These are phyloP conservation scores for Diaporthe citri DNA, from an alignment of 2,329 filamentous ascomycete species.

Conservation along the genomic window DNA sequence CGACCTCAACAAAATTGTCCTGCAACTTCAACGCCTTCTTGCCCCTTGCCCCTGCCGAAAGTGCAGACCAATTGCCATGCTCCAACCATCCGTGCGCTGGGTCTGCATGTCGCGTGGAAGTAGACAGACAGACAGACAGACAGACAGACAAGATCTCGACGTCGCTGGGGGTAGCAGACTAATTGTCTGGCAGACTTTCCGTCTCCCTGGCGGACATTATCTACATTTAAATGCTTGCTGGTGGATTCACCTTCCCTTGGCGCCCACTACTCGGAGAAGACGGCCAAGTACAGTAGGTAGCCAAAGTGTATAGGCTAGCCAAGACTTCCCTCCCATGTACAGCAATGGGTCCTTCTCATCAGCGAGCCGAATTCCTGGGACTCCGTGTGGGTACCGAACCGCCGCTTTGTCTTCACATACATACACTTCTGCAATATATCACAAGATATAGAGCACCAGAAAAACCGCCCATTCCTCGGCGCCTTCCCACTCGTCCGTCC, in stretches of 20 bases:
- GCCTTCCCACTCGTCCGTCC: neutral
- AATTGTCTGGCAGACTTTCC: neutral
- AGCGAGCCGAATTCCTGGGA: slow-evolving; percentile 24
- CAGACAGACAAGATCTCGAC: neutral
- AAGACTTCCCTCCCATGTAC: slow-evolving; percentile 6
- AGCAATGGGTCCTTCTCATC: slow-evolving; percentile 15
- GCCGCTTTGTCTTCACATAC: neutral
- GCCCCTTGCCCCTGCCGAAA: slow-evolving; percentile 7
- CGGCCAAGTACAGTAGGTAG: neutral
- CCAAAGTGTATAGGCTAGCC: neutral
- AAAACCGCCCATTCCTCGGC: neutral
- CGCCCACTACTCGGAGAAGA: slow-evolving; percentile 5
- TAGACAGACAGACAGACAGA: neutral
- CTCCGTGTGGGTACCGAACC: neutral
- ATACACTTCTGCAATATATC: neutral
- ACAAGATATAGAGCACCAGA: neutral
- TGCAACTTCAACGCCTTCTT: neutral
- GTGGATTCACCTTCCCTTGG: neutral
- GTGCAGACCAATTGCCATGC: neutral
- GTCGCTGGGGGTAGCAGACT: neutral
- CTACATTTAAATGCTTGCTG: neutral
- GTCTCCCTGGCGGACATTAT: neutral
- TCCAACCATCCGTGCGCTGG: neutral
- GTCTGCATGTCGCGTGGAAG: neutral
- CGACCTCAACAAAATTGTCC: slow-evolving; percentile 18